Evolutionary conservation across 805 yeast genomes (phyloP).

Genomic region (Zygotorulaspora danielsina): DNA sequence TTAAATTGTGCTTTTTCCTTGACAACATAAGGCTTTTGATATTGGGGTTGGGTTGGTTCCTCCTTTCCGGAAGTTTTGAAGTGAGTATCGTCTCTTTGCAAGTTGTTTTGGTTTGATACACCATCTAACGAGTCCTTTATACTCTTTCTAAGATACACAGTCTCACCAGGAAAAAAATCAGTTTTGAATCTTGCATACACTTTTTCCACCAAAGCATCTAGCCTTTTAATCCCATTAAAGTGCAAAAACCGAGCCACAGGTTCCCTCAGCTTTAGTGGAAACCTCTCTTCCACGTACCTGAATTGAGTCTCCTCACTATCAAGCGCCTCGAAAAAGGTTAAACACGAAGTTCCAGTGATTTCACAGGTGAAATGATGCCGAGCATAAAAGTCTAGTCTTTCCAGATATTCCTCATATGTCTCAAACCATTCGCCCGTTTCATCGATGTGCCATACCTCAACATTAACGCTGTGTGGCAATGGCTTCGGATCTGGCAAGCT

Average conservation of each 20-base stretch:
- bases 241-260: conserved; percentile 86
- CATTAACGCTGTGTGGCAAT: conserved; percentile 50
- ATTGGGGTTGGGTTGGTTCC: conserved; percentile 17
- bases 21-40: conserved; percentile 46
- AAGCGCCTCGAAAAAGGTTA: conserved; percentile 86
- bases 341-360: conserved; percentile 87
- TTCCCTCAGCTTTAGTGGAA: conserved; percentile 88
- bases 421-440: conserved; percentile 87
- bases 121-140: conserved; percentile 13
- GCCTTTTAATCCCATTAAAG: conserved; percentile 72
- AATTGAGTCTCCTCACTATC: conserved; percentile 66
- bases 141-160: conserved; percentile 52
- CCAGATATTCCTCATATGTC: conserved; percentile 69
- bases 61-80: conserved; percentile 7
- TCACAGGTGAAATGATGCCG: conserved; percentile 87
- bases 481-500: conserved; percentile 52
- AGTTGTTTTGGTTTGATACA: conserved; percentile 20
- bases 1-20: conserved; percentile 83
- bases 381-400: conserved; percentile 66
- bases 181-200: conserved; percentile 72
- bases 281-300: conserved; percentile 64
- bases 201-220: conserved; percentile 84
- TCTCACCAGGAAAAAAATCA: conserved; percentile 90
- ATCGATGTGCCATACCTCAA: conserved; percentile 75
- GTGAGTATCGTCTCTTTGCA: conserved; percentile 17